A percentile compares a stretch with the other conserved stretches of the same genome.
Evolutionary conservation across 768 basidiomycete species (phyloP).

Genomic region (Lepiota venenata): DNA sequence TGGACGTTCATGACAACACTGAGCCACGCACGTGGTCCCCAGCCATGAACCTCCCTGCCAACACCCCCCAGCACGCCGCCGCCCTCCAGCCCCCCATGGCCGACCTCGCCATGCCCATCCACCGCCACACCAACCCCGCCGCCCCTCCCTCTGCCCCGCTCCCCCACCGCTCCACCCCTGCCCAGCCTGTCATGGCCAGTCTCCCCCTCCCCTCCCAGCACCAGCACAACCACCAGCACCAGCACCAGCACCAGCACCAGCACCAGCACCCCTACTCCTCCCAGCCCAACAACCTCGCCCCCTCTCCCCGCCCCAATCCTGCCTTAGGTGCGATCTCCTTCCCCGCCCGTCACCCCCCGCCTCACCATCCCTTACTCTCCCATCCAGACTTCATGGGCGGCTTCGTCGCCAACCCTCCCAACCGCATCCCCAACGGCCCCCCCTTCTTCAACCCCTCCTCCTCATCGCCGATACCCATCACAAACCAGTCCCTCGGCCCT

Average conservation of each 20-base stretch:
- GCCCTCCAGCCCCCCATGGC: neutral
- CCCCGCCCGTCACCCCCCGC: slow-evolving; percentile 41
- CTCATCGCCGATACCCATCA: too few species aligned
- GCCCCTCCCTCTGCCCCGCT: slow-evolving; percentile 9
- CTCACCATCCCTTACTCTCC: slow-evolving; percentile 39
- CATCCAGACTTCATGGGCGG: too few species aligned
- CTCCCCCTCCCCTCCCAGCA: slow-evolving; percentile 35
- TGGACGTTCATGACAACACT: slow-evolving; percentile 72
- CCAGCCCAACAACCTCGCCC: too few species aligned
- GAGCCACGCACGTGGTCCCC: neutral
- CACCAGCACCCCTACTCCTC: slow-evolving; percentile 16
- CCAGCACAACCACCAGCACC: slow-evolving; percentile 30
- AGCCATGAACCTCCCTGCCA: slow-evolving; percentile 52
- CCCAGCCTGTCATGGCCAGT: slow-evolving; percentile 45
- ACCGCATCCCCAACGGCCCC: too few species aligned
- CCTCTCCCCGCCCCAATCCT: too few species aligned
- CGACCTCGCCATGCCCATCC: slow-evolving; percentile 35
- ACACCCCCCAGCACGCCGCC: slow-evolving; percentile 32
- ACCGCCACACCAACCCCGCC: slow-evolving; percentile 39
- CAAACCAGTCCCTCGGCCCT: slow-evolving; percentile 28
- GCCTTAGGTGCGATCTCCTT: slow-evolving; percentile 22
- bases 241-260: slow-evolving; percentile 28
- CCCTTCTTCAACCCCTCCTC: too few species aligned
- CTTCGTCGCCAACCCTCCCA: too few species aligned
- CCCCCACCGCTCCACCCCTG: slow-evolving; percentile 26